Evolutionary conservation across 352 stramenopile genomes (phyloP).

Genomic region (Peronospora farinosa): DNA sequence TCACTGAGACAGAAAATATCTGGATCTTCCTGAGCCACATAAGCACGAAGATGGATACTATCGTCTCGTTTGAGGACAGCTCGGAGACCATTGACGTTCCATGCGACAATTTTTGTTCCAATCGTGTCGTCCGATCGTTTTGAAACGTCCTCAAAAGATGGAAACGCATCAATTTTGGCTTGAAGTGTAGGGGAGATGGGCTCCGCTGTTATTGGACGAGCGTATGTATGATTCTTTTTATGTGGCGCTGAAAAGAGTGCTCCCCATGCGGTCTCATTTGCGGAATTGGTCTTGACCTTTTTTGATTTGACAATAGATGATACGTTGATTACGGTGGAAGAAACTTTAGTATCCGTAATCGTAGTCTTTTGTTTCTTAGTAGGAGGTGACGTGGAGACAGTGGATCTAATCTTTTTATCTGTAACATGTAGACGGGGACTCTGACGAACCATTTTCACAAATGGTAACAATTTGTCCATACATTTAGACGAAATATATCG

Average conservation of each 20-base stretch:
- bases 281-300: constrained; percentile 13
- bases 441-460: constrained; percentile 23
- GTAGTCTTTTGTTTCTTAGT: constrained; percentile 21
- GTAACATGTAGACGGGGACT: constrained; percentile 34
- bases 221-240: constrained; percentile 13
- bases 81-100: constrained; percentile 83
- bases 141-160: constrained; percentile 47
- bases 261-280: constrained; percentile 35
- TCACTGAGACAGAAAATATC: constrained; percentile 82
- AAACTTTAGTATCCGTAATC: constrained; percentile 1
- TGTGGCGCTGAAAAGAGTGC: constrained; percentile 29
- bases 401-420: constrained; percentile 12
- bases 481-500: no score
- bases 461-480: not conserved
- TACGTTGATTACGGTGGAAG: not conserved
- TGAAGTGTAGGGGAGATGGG: constrained; percentile 38
- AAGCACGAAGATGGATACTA: constrained; percentile 58
- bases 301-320: not conserved
- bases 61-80: constrained; percentile 70
- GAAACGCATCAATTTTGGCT: constrained; percentile 40
- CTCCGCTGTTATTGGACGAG: constrained; percentile 19
- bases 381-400: constrained; percentile 1
- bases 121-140: constrained; percentile 7
- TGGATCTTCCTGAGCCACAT: constrained; percentile 70
- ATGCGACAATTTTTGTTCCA: constrained; percentile 53